Evolutionary conservation across 768 basidiomycete species (phyloP).

Genomic region (Lactarius psammicola): DNA sequence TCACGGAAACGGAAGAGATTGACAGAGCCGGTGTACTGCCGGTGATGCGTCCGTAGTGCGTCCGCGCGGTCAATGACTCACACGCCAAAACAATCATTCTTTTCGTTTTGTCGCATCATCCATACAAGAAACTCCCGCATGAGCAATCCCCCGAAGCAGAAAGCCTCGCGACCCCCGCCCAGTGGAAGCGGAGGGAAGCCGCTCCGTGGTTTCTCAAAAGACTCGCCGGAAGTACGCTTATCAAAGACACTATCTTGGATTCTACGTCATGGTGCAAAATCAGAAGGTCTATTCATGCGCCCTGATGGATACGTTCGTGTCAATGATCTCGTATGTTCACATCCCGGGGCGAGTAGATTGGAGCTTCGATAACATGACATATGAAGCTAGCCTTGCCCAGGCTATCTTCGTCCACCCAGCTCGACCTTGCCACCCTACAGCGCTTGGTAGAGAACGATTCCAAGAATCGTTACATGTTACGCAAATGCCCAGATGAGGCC

Average conservation of each 20-base stretch:
- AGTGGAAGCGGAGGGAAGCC: slow-evolving; percentile 38
- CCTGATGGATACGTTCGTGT: slow-evolving; percentile 85
- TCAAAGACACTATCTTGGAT: slow-evolving; percentile 91
- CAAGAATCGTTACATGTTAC: slow-evolving; percentile 63
- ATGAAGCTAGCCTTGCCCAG: slow-evolving; percentile 68
- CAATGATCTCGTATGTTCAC: slow-evolving; percentile 69
- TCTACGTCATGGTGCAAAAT: slow-evolving; percentile 84
- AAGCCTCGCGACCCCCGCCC: slow-evolving; percentile 15
- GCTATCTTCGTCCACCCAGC: slow-evolving; percentile 43
- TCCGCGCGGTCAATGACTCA: neutral
- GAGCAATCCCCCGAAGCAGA: slow-evolving; percentile 13
- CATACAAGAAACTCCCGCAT: neutral
- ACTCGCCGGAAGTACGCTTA: slow-evolving; percentile 64
- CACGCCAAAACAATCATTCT: neutral
- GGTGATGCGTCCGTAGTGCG: too few relatives aligned
- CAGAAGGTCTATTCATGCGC: slow-evolving; percentile 72
- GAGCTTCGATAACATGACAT: slow-evolving; percentile 11
- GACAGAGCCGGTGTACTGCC: neutral
- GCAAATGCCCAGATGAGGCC: slow-evolving; percentile 44
- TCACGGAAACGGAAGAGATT: neutral
- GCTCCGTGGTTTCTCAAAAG: slow-evolving; percentile 55
- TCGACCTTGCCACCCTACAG: slow-evolving; percentile 55
- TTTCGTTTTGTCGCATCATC: neutral
- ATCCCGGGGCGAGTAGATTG: neutral
- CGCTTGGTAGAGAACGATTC: slow-evolving; percentile 64